phyloP scores from a whole-genome alignment of 306 rosid species.

The Fagus crenata region DNA sequence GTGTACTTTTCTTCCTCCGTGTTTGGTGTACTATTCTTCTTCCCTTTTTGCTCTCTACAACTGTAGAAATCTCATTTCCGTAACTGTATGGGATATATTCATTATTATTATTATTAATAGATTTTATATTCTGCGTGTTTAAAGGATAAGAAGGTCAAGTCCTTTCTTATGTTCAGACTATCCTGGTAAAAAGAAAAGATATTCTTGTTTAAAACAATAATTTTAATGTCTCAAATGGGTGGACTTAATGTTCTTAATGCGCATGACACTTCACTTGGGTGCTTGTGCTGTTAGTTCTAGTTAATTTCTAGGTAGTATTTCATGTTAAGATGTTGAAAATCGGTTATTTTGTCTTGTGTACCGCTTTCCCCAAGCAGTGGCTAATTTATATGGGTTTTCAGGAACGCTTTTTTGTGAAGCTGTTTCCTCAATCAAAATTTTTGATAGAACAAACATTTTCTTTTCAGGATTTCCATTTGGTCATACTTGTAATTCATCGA shows the following conservation, averaged over 20 bases:
- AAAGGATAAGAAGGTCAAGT: not conserved
- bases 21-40: no score
- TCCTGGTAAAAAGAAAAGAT: not conserved
- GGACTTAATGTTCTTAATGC: not conserved
- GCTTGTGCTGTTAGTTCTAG: conserved; percentile 30
- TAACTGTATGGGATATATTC: not conserved
- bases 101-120: not conserved
- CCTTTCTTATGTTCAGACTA: not conserved
- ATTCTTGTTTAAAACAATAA: not conserved
- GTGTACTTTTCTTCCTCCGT: not conserved
- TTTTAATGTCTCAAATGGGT: not conserved
- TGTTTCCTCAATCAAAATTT: conserved; percentile 34
- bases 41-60: not conserved
- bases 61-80: not conserved
- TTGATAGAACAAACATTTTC: conserved; percentile 59
- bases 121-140: not conserved
- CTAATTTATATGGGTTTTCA: conserved; percentile 34
- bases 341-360: conserved; percentile 9
- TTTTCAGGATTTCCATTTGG: conserved; percentile 91
- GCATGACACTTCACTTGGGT: conserved; percentile 3
- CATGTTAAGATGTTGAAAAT: conserved; percentile 24
- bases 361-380: conserved; percentile 29
- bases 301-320: conserved; percentile 20
- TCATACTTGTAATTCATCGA: conserved; percentile 74
- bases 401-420: conserved; percentile 44